Base-by-base conservation (phyloP, 1,284 basidiomycete genomes). In the Austroboletus rostrupii region DNA sequence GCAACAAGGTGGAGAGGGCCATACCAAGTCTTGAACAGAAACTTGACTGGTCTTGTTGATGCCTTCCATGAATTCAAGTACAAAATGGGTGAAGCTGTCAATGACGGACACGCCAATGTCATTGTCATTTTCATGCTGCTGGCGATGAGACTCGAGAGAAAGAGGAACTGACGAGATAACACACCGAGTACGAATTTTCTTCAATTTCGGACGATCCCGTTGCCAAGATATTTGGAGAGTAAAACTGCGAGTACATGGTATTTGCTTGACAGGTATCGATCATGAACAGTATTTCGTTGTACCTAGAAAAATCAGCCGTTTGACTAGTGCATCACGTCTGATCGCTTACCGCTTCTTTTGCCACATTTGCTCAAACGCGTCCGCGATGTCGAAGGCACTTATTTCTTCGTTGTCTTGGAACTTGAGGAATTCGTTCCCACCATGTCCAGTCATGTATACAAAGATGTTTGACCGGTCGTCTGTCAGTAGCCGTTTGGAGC, bases 391-490 rank as follows among this genome's bases (percentile, higher is more conserved):
- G 52, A 92, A 92, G 0, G 96, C 93, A 47, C 89, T 92, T 58
- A 99, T 92, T 66, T 99, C 97, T 68, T 99, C 96, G 65, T 92
- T 92, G 68, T 99, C 96, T 66, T 99, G 96, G 67, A 99, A 99
- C 70, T 99, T 99, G 59, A 99, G 80, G 67, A 99, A 99, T 69
- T 97, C 96, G 61, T 97, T 90, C 0, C 96, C 96, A 5, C 97
- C 96, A 61, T 99, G 96, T 0, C 96, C 97, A 0, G 97, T 97
- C 90, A 99, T 91, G 70, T 97, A 99, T 21, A 99, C 82, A 65
- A 99, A 97, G 50, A 99, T 79, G 64, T 99, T 99, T 8, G 90
- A 94, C n/a, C 85, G 76, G 48, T 92, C 86, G 60, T 99, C 94
- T 1, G 89, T 88, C 26, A 97, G 76, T 1, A 99, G 78, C 11